Evolutionary conservation across 2,329 filamentous ascomycete species (phyloP), one percentile per base, ranked within the genome.

Genomic region (Aureobasidium melanogenum): DNA sequence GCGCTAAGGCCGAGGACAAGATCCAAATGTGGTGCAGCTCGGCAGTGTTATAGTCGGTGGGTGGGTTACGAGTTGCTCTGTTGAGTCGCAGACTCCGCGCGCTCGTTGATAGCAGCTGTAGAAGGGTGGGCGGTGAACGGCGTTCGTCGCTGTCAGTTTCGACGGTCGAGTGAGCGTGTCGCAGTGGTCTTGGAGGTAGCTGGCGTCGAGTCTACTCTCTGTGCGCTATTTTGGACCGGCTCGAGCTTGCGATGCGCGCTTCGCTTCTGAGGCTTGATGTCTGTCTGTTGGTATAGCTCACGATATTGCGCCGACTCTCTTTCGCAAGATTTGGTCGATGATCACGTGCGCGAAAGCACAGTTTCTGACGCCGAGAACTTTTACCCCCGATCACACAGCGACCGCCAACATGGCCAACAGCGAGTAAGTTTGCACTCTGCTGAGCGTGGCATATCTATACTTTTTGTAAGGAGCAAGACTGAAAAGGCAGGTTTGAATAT

Each of bases 401-500:
- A 48, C 28, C 17, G 15, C 14, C 46, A 48, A 32, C 46, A 64
- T 64, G 63, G 63, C 63, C 6, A 63, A 64, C 39, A 64, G 63
- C 62, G 63, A 64, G 62, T 64, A 51, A 50, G 62, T 61, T 7
- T 32, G n/a, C 10, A 34, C 24, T 32, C 28, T 48, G 36, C 34
- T 24, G 10, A 48, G 28, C 15, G 15, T 15, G 2, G 44, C 15
- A n/a, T 12, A 15, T 19, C n/a, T n/a, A 4, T 38, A 24, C 15
- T 10, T n/a, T 9, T 5, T 14, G 26, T 24, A 43, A 24, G 10
- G 5, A 24, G n/a, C 38, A 36, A 7, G n/a, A 9, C 6, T 39
- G 3, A 24, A 24, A 28, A n/a, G 41, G 10, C 32, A 63, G 62
- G 32, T 97, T 91, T 72, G 92, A 96, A 77, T 99, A 99, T 75